Conservation (phyloP, 179 eudicot genomes). For the Drosera spatulata region DNA sequence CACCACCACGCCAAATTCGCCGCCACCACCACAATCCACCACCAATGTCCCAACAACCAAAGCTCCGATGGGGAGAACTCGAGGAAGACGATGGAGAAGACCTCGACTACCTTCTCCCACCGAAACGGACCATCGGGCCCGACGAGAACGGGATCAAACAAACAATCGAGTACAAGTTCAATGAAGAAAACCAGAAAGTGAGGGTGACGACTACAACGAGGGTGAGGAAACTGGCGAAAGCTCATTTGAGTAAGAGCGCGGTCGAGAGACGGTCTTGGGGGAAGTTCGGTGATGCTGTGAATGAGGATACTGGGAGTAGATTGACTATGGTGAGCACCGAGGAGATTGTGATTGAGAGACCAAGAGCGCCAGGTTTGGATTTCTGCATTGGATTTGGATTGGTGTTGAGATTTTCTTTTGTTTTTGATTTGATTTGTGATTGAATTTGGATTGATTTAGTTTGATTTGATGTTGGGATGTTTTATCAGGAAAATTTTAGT, state of each 20-base stretch:
- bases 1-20: too few relatives aligned
- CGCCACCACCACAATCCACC: too few relatives aligned
- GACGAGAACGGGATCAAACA: conserved; percentile 43
- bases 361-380: conserved; percentile 40
- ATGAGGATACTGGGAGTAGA: conserved; percentile 50
- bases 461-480: too few relatives aligned
- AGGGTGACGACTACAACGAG: conserved; percentile 62
- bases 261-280: conserved; percentile 64
- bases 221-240: conserved; percentile 51
- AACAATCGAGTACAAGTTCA: conserved; percentile 36
- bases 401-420: too few relatives aligned
- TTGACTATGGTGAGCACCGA: conserved; percentile 74
- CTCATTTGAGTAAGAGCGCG: conserved; percentile 62
- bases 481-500: too few relatives aligned
- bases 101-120: conserved; percentile 32
- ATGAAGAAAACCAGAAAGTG: conserved; percentile 38
- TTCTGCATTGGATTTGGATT: too few relatives aligned
- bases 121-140: conserved; percentile 39
- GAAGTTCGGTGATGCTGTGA: conserved; percentile 72
- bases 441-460: too few relatives aligned
- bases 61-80: conserved; percentile 33
- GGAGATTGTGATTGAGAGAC: conserved; percentile 57
- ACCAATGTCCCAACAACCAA: neutral
- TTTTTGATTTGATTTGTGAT: too few relatives aligned
- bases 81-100: conserved; percentile 36